These are phyloP conservation scores for Cucurbita ficifolia DNA, from an alignment of 306 rosid species.

Conservation along the genomic window DNA sequence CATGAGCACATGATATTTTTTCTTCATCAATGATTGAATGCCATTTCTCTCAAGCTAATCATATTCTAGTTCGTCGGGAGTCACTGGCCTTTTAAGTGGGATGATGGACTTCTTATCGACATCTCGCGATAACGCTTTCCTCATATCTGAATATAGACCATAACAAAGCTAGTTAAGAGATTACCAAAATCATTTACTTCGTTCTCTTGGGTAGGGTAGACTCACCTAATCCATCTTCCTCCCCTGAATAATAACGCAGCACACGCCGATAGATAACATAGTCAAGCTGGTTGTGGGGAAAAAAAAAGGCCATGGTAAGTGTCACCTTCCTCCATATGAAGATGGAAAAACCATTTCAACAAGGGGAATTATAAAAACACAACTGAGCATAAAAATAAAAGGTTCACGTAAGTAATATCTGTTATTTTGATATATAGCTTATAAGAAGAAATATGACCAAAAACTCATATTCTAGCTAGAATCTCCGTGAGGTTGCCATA, in stretches of 20 bases:
- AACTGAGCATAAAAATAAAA: background rate
- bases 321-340: background rate
- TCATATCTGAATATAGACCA: conserved; percentile 59
- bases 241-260: conserved; percentile 88
- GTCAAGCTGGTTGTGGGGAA: conserved; percentile 49
- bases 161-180: conserved; percentile 1
- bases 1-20: background rate
- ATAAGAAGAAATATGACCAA: background rate
- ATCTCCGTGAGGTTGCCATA: background rate
- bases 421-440: background rate
- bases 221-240: conserved; percentile 93
- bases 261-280: conserved; percentile 94
- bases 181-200: background rate
- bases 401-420: background rate
- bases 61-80: conserved; percentile 95
- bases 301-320: background rate
- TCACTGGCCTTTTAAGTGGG: conserved; percentile 87
- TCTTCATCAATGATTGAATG: background rate
- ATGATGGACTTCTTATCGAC: conserved; percentile 80
- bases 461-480: background rate
- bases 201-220: background rate
- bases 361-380: background rate
- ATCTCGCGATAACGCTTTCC: conserved; percentile 94
- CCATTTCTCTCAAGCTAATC: conserved; percentile 24
- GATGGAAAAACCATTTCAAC: background rate